Conservation (phyloP, 805 yeast genomes). For the Hanseniaspora nectarophila region DNA sequence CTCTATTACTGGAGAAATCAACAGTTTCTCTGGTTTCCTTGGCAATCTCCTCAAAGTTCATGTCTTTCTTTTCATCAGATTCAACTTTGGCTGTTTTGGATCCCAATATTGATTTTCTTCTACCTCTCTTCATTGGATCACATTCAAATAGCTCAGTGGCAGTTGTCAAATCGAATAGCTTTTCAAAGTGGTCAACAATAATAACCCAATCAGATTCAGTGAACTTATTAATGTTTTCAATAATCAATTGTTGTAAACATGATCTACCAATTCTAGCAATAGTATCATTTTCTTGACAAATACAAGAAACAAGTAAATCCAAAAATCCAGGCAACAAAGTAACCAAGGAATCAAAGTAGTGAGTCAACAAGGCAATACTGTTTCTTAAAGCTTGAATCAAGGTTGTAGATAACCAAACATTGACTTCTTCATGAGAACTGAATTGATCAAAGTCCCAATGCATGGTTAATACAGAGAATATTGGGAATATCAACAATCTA, state of each 20-base stretch:
- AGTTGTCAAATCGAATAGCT: slow-evolving; percentile 67
- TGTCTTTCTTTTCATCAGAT: slow-evolving; percentile 19
- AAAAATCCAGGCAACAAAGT: slow-evolving; percentile 68
- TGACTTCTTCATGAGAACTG: slow-evolving; percentile 66
- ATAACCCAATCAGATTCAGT: slow-evolving; percentile 59
- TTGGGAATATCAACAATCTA: slow-evolving; percentile 71
- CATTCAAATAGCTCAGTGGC: slow-evolving; percentile 68
- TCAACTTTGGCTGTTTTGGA: slow-evolving; percentile 10
- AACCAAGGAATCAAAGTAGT: slow-evolving; percentile 66
- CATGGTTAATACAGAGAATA: slow-evolving; percentile 64
- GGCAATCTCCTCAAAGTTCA: slow-evolving; percentile 27
- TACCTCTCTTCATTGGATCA: slow-evolving; percentile 32
- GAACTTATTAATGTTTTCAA: slow-evolving; percentile 63
- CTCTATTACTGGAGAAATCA: slow-evolving; percentile 26
- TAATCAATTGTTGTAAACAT: slow-evolving; percentile 66
- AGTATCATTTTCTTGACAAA: slow-evolving; percentile 93
- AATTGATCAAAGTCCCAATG: slow-evolving; percentile 43
- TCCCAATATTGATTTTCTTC: slow-evolving; percentile 17
- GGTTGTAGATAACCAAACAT: slow-evolving; percentile 95
- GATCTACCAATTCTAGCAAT: slow-evolving; percentile 89
- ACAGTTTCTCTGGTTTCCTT: slow-evolving; percentile 26
- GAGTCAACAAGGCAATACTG: slow-evolving; percentile 70
- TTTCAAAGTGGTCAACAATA: slow-evolving; percentile 51
- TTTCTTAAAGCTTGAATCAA: slow-evolving; percentile 88
- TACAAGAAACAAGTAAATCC: slow-evolving; percentile 68